Percentiles rank a stretch among this genome's conserved stretches.
Evolutionary conservation across 345 rosid genomes (phyloP).

Genomic region (Rhizophora mangle): DNA sequence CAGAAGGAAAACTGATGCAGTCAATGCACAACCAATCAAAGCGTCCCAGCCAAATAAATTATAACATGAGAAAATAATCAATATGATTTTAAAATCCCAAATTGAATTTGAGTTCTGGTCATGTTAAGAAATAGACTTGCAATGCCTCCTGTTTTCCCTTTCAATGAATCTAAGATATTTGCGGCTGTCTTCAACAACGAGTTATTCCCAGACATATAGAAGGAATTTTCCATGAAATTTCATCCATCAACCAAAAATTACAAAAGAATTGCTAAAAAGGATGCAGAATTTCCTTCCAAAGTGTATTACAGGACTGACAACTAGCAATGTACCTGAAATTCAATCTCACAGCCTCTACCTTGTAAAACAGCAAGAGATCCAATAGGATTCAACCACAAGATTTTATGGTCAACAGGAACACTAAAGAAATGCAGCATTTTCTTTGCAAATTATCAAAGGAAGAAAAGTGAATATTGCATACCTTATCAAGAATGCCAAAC

Average conservation of each 20-base stretch:
- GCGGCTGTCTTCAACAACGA: background rate
- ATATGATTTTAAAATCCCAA: background rate
- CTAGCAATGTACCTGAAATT: background rate
- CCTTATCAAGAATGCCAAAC: constrained; percentile 96
- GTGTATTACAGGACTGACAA: background rate
- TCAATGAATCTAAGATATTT: too few species aligned
- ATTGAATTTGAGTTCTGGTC: too few species aligned
- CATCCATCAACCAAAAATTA: background rate
- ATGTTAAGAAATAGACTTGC: too few species aligned
- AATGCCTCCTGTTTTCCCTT: too few species aligned
- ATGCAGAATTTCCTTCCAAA: background rate
- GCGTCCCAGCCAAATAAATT: background rate
- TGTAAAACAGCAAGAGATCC: background rate
- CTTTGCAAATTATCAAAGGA: constrained; percentile 1
- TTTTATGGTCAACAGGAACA: too few species aligned
- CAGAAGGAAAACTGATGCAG: background rate
- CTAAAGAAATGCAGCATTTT: background rate
- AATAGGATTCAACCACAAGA: background rate
- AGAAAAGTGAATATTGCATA: constrained; percentile 28
- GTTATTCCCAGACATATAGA: too few species aligned
- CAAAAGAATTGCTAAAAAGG: background rate
- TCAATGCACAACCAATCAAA: background rate
- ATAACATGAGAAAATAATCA: background rate
- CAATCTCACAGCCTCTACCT: background rate
- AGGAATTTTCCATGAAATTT: background rate